A percentile compares a stretch with the other conserved stretches of the same genome.
phyloP scores from a whole-genome alignment of 805 yeast genomes.

The Maudiozyma barnettii region DNA sequence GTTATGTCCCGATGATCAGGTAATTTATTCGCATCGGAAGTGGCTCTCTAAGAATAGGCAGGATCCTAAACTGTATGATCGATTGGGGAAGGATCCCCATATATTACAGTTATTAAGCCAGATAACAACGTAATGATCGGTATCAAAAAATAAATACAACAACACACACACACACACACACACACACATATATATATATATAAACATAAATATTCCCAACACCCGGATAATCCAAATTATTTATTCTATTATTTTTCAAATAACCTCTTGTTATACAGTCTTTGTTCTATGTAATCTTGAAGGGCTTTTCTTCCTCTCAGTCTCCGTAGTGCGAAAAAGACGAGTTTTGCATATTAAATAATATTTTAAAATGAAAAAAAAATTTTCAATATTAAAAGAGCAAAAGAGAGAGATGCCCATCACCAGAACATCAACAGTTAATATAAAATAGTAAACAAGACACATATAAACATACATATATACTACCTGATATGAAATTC shows the following conservation, averaged over 20 bases:
- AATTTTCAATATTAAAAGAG: too few species aligned
- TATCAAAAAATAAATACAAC: not conserved
- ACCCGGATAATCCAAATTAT: not conserved
- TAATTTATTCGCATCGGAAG: not conserved
- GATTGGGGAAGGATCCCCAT: constrained; percentile 6
- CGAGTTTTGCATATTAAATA: too few species aligned
- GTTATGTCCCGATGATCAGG: constrained; percentile 7
- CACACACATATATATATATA: not conserved
- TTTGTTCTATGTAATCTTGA: too few species aligned
- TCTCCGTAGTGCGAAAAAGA: too few species aligned
- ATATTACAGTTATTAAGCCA: constrained; percentile 3
- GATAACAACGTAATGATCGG: not conserved
- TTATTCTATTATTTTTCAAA: not conserved
- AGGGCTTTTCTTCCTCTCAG: too few species aligned
- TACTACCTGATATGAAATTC: constrained; percentile 60
- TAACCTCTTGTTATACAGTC: too few species aligned
- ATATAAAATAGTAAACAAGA: too few species aligned
- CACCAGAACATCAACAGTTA: too few species aligned
- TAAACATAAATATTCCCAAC: not conserved
- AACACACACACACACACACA: not conserved
- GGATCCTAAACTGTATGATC: constrained; percentile 6
- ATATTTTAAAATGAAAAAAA: too few species aligned
- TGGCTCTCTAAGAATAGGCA: constrained; percentile 1
- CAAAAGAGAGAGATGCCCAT: too few species aligned
- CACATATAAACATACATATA: too few species aligned